phyloP scores from a whole-genome alignment of 2,329 filamentous ascomycete genomes.

The Xenoacremonium recifei region DNA sequence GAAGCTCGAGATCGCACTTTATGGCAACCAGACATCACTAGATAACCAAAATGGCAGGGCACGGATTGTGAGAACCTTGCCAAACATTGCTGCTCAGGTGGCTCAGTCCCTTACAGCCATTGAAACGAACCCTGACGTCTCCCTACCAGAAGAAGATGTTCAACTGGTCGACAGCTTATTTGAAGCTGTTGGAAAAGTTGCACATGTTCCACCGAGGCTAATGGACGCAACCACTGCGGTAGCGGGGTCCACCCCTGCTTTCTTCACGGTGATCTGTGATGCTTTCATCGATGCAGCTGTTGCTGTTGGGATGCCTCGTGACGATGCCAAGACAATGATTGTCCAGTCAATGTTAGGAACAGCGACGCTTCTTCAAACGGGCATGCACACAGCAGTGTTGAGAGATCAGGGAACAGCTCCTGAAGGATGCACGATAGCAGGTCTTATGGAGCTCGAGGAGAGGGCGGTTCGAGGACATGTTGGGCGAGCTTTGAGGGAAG shows the following conservation, averaged over 20 bases:
- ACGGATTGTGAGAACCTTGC: slow-evolving; percentile 31
- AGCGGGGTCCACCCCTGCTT: slow-evolving; percentile 59
- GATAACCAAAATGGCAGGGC: slow-evolving; percentile 16
- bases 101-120: slow-evolving; percentile 33
- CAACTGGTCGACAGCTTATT: slow-evolving; percentile 46
- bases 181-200: slow-evolving; percentile 50
- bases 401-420: slow-evolving; percentile 59
- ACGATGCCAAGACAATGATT: slow-evolving; percentile 56
- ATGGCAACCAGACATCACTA: slow-evolving; percentile 20
- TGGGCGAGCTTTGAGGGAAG: slow-evolving; percentile 43
- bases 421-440: slow-evolving; percentile 60
- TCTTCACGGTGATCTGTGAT: slow-evolving; percentile 58
- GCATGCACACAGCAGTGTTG: slow-evolving; percentile 56
- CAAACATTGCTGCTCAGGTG: slow-evolving; percentile 34
- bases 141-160: slow-evolving; percentile 17
- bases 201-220: slow-evolving; percentile 46
- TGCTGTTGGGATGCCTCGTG: slow-evolving; percentile 57
- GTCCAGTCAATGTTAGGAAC: slow-evolving; percentile 60
- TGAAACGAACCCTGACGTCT: slow-evolving; percentile 21
- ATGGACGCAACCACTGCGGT: slow-evolving; percentile 60
- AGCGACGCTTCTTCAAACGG: slow-evolving; percentile 48
- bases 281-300: slow-evolving; percentile 59
- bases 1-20: slow-evolving; percentile 36
- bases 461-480: slow-evolving; percentile 46
- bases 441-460: slow-evolving; percentile 59